A percentile compares a stretch with the other conserved stretches of the same genome.
These are phyloP conservation scores for Magnaporthiopsis poae DNA, from an alignment of 2,329 filamentous ascomycete species.

Conservation along the genomic window DNA sequence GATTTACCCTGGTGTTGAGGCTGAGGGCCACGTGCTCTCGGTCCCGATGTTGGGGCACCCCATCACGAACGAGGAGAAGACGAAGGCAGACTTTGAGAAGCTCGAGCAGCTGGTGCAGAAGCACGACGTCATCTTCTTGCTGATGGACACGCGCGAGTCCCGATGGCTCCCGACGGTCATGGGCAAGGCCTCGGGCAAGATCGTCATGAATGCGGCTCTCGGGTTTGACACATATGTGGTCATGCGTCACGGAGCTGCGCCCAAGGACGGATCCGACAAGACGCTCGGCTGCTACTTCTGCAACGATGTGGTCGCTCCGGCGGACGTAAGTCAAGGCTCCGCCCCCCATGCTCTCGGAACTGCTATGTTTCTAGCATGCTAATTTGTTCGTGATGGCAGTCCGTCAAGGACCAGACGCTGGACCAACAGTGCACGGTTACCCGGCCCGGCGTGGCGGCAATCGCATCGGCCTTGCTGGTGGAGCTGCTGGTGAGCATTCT, in stretches of 20 bases:
- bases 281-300: slow-evolving; percentile 95
- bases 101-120: slow-evolving; percentile 65
- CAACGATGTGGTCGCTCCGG: slow-evolving; percentile 90
- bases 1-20: slow-evolving; percentile 85
- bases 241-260: slow-evolving; percentile 80
- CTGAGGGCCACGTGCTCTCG: slow-evolving; percentile 67
- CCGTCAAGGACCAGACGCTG: slow-evolving; percentile 84
- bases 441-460: slow-evolving; percentile 79
- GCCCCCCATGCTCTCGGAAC: background rate
- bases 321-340: slow-evolving; percentile 58
- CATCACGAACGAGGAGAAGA: slow-evolving; percentile 60
- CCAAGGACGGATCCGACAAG: slow-evolving; percentile 43
- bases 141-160: slow-evolving; percentile 93
- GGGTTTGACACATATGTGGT: slow-evolving; percentile 96
- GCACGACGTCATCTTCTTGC: slow-evolving; percentile 88
- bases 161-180: slow-evolving; percentile 94
- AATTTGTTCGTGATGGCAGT: slow-evolving; percentile 39
- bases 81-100: slow-evolving; percentile 63
- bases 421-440: slow-evolving; percentile 98
- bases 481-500: slow-evolving; percentile 80
- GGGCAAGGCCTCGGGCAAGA: slow-evolving; percentile 84
- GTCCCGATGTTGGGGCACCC: slow-evolving; percentile 96
- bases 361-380: no score
- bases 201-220: slow-evolving; percentile 91
- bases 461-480: slow-evolving; percentile 82